These are phyloP conservation scores for Endotrypanum monterogeii DNA, from an alignment of 208 protist species.

Conservation along the genomic window DNA sequence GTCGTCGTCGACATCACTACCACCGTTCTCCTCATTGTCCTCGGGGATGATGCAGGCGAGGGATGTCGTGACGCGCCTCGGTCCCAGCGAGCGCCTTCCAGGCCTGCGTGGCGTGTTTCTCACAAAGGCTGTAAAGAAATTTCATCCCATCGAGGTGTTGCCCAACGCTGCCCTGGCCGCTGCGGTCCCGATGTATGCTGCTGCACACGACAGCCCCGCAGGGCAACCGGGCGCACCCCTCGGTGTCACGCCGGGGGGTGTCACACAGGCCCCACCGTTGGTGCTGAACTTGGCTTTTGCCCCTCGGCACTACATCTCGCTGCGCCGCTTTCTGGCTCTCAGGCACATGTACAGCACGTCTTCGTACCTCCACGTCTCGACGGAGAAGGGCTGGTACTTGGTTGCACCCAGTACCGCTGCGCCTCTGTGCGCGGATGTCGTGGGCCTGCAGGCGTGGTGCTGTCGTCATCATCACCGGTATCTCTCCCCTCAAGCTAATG, in stretches of 20 bases:
- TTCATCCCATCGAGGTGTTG: conserved; percentile 64
- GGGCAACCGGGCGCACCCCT: neutral
- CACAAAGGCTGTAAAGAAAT: conserved; percentile 64
- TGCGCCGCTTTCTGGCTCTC: conserved; percentile 75
- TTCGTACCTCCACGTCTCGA: conserved; percentile 58
- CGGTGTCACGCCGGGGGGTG: too few relatives aligned
- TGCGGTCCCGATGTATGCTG: neutral
- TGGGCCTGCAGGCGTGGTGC: conserved; percentile 49
- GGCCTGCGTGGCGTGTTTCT: conserved; percentile 62
- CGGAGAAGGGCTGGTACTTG: conserved; percentile 67
- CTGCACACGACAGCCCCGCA: neutral
- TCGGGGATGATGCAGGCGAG: neutral
- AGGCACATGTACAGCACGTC: conserved; percentile 62
- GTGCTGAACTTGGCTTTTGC: conserved; percentile 56
- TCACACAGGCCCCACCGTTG: conserved; percentile 41
- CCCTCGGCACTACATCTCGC: conserved; percentile 49
- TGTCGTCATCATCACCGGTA: conserved; percentile 57
- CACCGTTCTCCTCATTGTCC: too few relatives aligned
- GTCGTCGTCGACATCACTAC: neutral
- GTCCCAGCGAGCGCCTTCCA: conserved; percentile 48
- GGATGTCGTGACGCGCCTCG: conserved; percentile 50
- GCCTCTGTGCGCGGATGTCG: conserved; percentile 38
- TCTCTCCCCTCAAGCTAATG: neutral
- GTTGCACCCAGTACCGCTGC: conserved; percentile 49
- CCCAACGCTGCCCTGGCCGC: conserved; percentile 20